Evolutionary conservation across 176 grass and related monocot species (phyloP), one percentile per base, ranked within the genome.

Genomic region (Microstegium vimineum): DNA sequence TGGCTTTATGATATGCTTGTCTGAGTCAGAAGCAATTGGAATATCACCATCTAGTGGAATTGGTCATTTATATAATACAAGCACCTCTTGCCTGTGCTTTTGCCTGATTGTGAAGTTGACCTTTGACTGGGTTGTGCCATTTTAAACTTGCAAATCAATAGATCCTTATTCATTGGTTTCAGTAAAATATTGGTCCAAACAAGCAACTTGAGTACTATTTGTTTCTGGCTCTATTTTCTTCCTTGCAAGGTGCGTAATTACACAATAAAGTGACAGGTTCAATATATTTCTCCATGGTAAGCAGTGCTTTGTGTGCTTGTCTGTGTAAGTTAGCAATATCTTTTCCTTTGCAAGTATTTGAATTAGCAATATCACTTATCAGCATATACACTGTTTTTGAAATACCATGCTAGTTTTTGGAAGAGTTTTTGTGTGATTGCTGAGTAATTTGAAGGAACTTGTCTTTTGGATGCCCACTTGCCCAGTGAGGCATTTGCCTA

Each of bases 1-100:
- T 59, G 22, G 54, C 62, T 65, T 81, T 43, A 45, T 60, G 20
- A 59, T 75, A 56, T 86, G 61, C 69, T 74, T 45, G 13, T 57
- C 43, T 5, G 25, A 80, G 35, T 80, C 60, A 57, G 6, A 74
- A 73, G 32, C 42, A 73, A 73, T 66, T 79, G 56, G 25, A 72
- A 64, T 79, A 52, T 38, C 43, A n/a, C 7, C 22, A 9, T 10
- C 36, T 46, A 45, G 74, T 15, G 6, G 27, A 14, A 46, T 77
- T 34, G 1, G 6, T 59, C 28, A 25, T 10, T 62, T 6, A 7
- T n/a, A n/a, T 31, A 30, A 28, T 71, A 26, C 38, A 11, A 60
- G 16, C 56, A 33, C 6, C 31, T 32, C 34, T 31, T 35, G 6
- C 17, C 51, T 25, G 6, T 22, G 3, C 5, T 74, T 80, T 66